Evolutionary conservation across 1,284 basidiomycete species (phyloP), one percentile per base, ranked within the genome.

Genomic region (Trichosporon inkin): DNA sequence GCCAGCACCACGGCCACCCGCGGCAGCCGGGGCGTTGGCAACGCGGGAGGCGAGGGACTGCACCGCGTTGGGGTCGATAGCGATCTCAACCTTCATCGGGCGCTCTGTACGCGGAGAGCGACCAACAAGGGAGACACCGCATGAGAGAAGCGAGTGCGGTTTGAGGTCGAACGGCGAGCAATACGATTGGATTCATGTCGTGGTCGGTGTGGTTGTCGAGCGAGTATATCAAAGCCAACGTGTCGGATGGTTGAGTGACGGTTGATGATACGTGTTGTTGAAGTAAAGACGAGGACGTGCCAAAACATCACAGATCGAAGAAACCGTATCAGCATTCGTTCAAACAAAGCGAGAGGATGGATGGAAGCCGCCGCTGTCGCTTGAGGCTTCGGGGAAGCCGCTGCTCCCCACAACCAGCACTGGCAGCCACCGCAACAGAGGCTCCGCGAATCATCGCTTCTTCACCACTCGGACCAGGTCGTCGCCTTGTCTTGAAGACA

Each of bases 11-110:
- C 60, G 70, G 44, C 80, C 73, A 14, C 62, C 53, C 38, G 71
- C 67, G 19, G 74, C 72, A 39, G 80, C 78, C n/a, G 84, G 79
- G 32, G 83, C 82, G 67, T 73, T 78, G 32, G 73, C 81, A 38
- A 81, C 78, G 41, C 80, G 77, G 16, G 76, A 84, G 19, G 83
- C 85, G 66, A 94, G 82, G 10, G 88, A 82, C 6, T 84, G 82
- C n/a, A 86, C 83, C 57, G 84, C 84, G 56, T 87, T 82, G 22
- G 92, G 92, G 82, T 95, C 91, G 74, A 97, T 84, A 51, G 97
- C 86, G 65, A 98, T 92, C 83, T 98, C 95, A 67, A 98, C 93
- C 83, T 93, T 95, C 90, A 99, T 95, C 24, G 93, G 90, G 71
- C 90, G 90, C 84, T 93, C 92, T 96, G 81, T 79, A 56, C 62